Base-by-base conservation (phyloP, 2,329 filamentous ascomycete genomes). In the Aspergillus novofumigatus region DNA sequence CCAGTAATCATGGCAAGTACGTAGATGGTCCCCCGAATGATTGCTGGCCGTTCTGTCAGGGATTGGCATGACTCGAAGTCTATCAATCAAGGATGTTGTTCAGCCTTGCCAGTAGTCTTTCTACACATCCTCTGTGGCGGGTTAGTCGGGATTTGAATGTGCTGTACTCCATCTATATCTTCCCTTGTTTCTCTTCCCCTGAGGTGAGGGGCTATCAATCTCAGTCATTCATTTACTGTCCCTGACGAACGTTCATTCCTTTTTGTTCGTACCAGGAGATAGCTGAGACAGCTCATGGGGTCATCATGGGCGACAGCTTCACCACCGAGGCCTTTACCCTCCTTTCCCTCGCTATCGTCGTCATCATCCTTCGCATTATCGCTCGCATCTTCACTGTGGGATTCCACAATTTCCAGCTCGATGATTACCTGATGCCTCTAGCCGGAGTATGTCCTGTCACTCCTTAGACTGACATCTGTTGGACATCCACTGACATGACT, bases 361-460 rank as follows among this genome's bases (percentile, higher is more conserved):
- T 83, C 49, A 84, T 85, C 11, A 65, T 67, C 7, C 64, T 86
- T 10, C 77, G 85, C 32, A 77, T 79, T 1, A 78, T 77, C 52
- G 77, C 81, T 9, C 75, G 85, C 49, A 73, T 80, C 62, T 73
- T 64, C 56, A 69, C 69, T 10, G 78, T 80, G 1, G 83, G 84
- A 14, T 71, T 79, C 41, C 72, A 69, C 55, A 75, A 77, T n/a
- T 78, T 87, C 55, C 76, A 79, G 61, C 73, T 78, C 1, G 85
- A 87, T 67, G 85, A 88, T 59, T 86, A 83, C 62, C 65, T 87
- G 29, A 83, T 86, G 71, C 69, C 80, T 48, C n/a, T 84, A 20
- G 83, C 80, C 4, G 76, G 77, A 58, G 81, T 85, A 68, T 47
- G 57, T 47, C 32, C 28, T 47, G 28, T 28, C 7, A 26, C 5